Percentiles rank a stretch among this genome's conserved stretches.
Evolutionary conservation across 2,329 filamentous ascomycete species (phyloP).

Genomic region (Endocalyx cinctus): DNA sequence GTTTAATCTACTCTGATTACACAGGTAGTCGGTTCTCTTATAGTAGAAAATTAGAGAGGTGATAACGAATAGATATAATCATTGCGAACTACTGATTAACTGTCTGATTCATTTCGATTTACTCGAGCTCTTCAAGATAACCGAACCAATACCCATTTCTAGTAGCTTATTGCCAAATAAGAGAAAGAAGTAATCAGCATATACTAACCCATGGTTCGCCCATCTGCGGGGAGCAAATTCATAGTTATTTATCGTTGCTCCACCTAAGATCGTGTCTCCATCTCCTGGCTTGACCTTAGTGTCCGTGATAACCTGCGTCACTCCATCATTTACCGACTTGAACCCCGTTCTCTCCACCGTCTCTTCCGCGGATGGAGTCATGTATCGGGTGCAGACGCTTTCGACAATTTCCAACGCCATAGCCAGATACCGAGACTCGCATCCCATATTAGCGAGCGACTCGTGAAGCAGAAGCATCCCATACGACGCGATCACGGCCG

Average conservation of each 20-base stretch:
- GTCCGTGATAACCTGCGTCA: slow-evolving; percentile 7
- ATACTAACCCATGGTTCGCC: slow-evolving; percentile 42
- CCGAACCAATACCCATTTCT: no score
- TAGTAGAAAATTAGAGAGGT: no score
- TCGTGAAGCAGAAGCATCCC: slow-evolving; percentile 33
- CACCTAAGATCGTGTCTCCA: slow-evolving; percentile 39
- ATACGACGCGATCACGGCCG: slow-evolving; percentile 34
- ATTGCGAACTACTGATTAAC: no score
- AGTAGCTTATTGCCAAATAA: slow-evolving; percentile 45
- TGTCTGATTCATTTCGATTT: no score
- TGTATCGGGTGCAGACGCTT: slow-evolving; percentile 17
- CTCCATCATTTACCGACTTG: no score
- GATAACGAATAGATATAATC: no score
- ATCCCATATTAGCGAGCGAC: slow-evolving; percentile 13
- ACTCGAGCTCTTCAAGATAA: no score
- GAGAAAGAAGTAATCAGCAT: slow-evolving; percentile 45
- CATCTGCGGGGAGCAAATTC: slow-evolving; percentile 39
- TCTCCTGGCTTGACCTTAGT: slow-evolving; percentile 19
- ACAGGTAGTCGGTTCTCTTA: no score
- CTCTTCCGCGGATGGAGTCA: slow-evolving; percentile 15
- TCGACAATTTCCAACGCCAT: slow-evolving; percentile 21
- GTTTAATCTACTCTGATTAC: no score
- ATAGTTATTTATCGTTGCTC: slow-evolving; percentile 43
- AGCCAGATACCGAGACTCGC: slow-evolving; percentile 22
- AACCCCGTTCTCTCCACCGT: no score